These are phyloP conservation scores for Apiotrichum sp. DNA, from an alignment of 1,284 basidiomycete species.

Conservation along the genomic window DNA sequence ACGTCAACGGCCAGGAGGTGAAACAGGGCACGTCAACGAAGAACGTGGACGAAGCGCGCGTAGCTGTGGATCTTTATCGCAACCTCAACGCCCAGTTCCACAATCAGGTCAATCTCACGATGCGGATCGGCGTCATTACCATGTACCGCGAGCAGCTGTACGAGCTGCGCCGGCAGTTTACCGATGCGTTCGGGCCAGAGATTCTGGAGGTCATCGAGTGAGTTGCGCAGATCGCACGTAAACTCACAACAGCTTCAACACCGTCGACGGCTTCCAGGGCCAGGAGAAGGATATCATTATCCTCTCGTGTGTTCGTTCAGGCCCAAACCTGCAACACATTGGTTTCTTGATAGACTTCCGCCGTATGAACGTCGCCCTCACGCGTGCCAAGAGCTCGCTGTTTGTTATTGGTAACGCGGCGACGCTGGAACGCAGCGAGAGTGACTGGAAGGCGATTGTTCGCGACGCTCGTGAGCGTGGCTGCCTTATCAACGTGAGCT, in stretches of 20 bases:
- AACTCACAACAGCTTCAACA: constrained; percentile 62
- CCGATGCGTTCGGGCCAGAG: constrained; percentile 63
- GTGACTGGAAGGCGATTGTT: constrained; percentile 71
- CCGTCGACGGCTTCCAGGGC: constrained; percentile 96
- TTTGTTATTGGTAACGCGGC: constrained; percentile 88
- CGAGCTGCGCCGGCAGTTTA: constrained; percentile 69
- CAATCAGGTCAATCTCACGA: constrained; percentile 58
- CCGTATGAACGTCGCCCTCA: constrained; percentile 96
- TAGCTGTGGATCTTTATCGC: constrained; percentile 73
- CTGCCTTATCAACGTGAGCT: constrained; percentile 47
- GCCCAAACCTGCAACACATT: constrained; percentile 68
- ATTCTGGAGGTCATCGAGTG: constrained; percentile 67
- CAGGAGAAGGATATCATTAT: constrained; percentile 97
- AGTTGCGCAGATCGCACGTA: constrained; percentile 13
- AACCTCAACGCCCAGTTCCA: constrained; percentile 65
- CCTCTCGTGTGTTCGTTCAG: constrained; percentile 85
- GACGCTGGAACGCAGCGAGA: constrained; percentile 77
- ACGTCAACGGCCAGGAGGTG: constrained; percentile 54
- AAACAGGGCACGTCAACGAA: constrained; percentile 64
- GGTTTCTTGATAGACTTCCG: constrained; percentile 82
- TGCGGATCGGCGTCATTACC: constrained; percentile 81
- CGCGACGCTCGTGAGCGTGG: constrained; percentile 59
- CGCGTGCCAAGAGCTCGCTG: constrained; percentile 86
- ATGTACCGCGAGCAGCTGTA: constrained; percentile 91
- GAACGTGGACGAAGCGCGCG: constrained; percentile 70